These are phyloP conservation scores for Grosmannia clavigera DNA, from an alignment of 2,329 filamentous ascomycete species.

Conservation along the genomic window DNA sequence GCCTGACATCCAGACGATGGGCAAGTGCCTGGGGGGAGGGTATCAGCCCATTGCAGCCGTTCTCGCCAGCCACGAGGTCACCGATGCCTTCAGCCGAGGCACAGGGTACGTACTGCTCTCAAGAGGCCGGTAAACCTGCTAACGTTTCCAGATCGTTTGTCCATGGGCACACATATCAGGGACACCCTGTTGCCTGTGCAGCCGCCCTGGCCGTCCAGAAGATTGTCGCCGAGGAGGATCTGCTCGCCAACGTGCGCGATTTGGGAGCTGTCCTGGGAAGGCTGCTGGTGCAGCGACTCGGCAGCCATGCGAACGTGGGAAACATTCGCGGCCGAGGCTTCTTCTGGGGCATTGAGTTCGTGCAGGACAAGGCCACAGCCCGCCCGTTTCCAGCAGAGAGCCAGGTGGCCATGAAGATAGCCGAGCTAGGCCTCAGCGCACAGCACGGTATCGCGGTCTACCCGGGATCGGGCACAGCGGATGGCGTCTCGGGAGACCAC, in stretches of 20 bases:
- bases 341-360: constrained; percentile 32
- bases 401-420: constrained; percentile 21
- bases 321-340: constrained; percentile 30
- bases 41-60: constrained; percentile 49
- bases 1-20: constrained; percentile 50
- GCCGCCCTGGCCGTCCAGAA: constrained; percentile 27
- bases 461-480: constrained; percentile 48
- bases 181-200: constrained; percentile 25
- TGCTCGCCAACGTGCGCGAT: constrained; percentile 22
- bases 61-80: constrained; percentile 36
- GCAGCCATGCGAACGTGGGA: constrained; percentile 25
- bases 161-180: constrained; percentile 48
- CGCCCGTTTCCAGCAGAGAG: constrained; percentile 20
- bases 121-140: neutral
- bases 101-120: constrained; percentile 18
- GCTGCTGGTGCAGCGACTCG: constrained; percentile 18
- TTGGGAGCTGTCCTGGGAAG: constrained; percentile 20
- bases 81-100: constrained; percentile 31
- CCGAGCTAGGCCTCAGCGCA: constrained; percentile 19
- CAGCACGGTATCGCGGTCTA: constrained; percentile 39
- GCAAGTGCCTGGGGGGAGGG: constrained; percentile 50
- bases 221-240: constrained; percentile 22
- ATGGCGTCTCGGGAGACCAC: constrained; percentile 53
- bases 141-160: constrained; percentile 29
- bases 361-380: constrained; percentile 21